phyloP scores from a whole-genome alignment of 2,329 filamentous ascomycete genomes.

The Ophiostoma sp. region DNA sequence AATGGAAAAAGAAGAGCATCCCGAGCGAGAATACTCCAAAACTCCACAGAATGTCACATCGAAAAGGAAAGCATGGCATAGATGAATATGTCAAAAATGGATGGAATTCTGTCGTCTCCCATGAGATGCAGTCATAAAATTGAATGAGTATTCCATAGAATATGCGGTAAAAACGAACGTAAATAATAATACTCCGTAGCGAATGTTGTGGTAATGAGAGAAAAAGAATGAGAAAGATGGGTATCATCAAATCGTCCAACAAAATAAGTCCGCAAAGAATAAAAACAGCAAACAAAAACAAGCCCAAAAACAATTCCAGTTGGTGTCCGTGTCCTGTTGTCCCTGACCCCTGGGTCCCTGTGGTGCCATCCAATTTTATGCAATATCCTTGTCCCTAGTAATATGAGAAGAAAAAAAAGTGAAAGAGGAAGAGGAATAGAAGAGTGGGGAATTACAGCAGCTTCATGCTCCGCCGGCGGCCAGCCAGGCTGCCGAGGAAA shows the following conservation, averaged over 20 bases:
- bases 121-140: neutral
- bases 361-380: constrained; percentile 16
- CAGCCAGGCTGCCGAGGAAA: constrained; percentile 4
- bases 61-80: neutral
- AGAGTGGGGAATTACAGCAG: constrained; percentile 7
- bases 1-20: neutral
- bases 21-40: neutral
- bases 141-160: neutral
- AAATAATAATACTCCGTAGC: neutral
- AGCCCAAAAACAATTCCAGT: neutral
- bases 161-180: neutral
- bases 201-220: neutral
- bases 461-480: constrained; percentile 23
- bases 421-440: neutral
- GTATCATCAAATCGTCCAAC: constrained; percentile 26
- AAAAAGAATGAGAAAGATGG: constrained; percentile 12
- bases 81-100: neutral
- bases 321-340: neutral
- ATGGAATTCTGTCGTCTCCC: neutral
- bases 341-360: neutral
- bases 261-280: neutral
- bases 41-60: neutral
- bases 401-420: neutral
- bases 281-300: constrained; percentile 2
- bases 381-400: neutral